These are phyloP conservation scores for Aureoboletus auriporus DNA, from an alignment of 768 basidiomycete species.

Conservation along the genomic window DNA sequence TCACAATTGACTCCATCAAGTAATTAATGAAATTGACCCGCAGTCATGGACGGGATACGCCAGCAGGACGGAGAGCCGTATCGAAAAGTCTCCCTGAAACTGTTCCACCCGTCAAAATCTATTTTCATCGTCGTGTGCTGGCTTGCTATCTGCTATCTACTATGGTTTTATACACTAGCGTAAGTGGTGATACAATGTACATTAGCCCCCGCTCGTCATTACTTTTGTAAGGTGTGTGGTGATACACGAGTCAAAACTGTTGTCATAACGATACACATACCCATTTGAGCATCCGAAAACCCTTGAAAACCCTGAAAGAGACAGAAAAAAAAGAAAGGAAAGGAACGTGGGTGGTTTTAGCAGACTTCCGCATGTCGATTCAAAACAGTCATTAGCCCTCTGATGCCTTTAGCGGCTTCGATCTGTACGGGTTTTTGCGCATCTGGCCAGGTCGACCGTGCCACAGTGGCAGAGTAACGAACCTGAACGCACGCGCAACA, in stretches of 20 bases:
- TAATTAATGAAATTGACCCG: constrained; percentile 12
- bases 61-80: constrained; percentile 65
- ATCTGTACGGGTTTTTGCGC: constrained; percentile 35
- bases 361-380: constrained; percentile 29
- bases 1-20: constrained; percentile 3
- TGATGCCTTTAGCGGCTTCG: constrained; percentile 32
- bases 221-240: constrained; percentile 14
- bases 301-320: constrained; percentile 13
- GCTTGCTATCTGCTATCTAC: not conserved
- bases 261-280: constrained; percentile 20
- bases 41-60: constrained; percentile 98
- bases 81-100: constrained; percentile 45
- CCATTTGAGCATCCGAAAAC: constrained; percentile 10
- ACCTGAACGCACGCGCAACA: constrained; percentile 24
- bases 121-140: constrained; percentile 5
- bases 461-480: constrained; percentile 33
- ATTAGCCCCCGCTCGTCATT: constrained; percentile 18
- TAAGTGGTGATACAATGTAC: constrained; percentile 26
- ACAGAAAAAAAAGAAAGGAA: not conserved
- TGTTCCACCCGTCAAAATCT: not conserved
- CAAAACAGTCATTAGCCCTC: constrained; percentile 35
- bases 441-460: constrained; percentile 32
- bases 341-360: constrained; percentile 5
- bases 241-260: constrained; percentile 6
- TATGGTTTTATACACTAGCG: constrained; percentile 17